These are phyloP conservation scores for Dovyalis caffra DNA, from an alignment of 345 rosid genomes.

Conservation along the genomic window DNA sequence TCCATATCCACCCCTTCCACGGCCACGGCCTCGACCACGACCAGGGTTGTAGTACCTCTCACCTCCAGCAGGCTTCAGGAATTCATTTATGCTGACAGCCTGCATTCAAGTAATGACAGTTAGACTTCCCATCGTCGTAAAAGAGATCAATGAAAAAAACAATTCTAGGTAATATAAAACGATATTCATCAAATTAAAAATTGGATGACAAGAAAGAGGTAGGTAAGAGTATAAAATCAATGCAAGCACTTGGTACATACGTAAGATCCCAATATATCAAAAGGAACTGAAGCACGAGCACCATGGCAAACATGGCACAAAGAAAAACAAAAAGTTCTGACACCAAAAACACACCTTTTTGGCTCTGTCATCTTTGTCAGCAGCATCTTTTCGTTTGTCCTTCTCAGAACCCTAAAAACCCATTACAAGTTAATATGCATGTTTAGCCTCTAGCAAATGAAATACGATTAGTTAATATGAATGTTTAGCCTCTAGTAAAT, in stretches of 20 bases:
- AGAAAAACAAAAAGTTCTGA: not conserved
- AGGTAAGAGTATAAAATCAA: not conserved
- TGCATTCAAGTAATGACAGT: slow-evolving; percentile 20
- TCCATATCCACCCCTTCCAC: slow-evolving; percentile 65
- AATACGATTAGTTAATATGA: not conserved
- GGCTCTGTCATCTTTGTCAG: slow-evolving; percentile 84
- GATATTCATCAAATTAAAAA: not conserved
- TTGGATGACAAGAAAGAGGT: not conserved
- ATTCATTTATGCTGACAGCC: slow-evolving; percentile 90
- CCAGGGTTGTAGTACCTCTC: slow-evolving; percentile 54
- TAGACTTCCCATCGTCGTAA: not conserved
- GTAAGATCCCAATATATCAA: not conserved
- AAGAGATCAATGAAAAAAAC: too few relatives aligned
- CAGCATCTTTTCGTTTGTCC: slow-evolving; percentile 86
- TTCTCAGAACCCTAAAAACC: slow-evolving; percentile 79
- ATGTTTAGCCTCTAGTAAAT: not conserved
- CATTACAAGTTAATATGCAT: slow-evolving; percentile 6
- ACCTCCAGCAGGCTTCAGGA: slow-evolving; percentile 94
- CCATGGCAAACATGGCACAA: not conserved
- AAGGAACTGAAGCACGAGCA: not conserved
- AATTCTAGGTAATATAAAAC: not conserved
- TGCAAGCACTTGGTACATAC: not conserved
- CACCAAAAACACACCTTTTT: slow-evolving; percentile 57
- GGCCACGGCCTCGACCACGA: slow-evolving; percentile 73
- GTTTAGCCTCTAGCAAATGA: not conserved